Base-by-base conservation (phyloP, 805 yeast species). In the Jamesozyma piceae region DNA sequence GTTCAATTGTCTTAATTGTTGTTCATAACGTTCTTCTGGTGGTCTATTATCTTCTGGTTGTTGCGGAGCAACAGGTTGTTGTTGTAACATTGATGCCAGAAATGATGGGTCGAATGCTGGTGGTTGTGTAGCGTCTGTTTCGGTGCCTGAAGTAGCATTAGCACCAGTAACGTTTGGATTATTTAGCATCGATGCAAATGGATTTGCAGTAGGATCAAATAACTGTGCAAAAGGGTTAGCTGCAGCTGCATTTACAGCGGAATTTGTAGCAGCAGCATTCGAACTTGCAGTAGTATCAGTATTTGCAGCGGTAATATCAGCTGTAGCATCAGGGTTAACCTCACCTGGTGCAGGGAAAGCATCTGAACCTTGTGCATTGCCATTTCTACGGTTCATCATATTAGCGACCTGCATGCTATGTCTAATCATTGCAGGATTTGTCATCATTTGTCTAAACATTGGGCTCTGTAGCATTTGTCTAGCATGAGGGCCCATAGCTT, bases 401-500 rank as follows among this genome's bases (percentile, higher is more conserved):
- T 80, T 70, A 45, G 81, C 80, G 75, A 87, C 72, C 49, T 77
- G 76, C 83, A 87, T 77, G 77, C 84, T 80, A 43, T 78, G 78
- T 57, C 95, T 75, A 74, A 88, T 69, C 73, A 80, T 74, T 50
- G 85, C 86, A 2, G 97, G 97, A 60, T 90, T 86, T 11, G 83
- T 70, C 57, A 83, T 49, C 79, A 82, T 77, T 55, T 79, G 80
- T 63, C 95, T 77, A 59, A 89, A 78, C 58, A 77, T 73, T 14
- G 90, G 95, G 58, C 82, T 78, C 62, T 83, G 95, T 54, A 90
- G 65, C 80, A 88, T 72, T 59, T 83, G 78, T 56, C 96, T 75
- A 19, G 84, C 89, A 58, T 82, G 86, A 6, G 95, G 95, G 11
- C 95, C 95, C 88, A 86, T 76, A 4, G 78, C 75, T 47, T 90